Percentiles rank a stretch among this genome's conserved stretches.
Conservation (phyloP, 2,329 filamentous ascomycete species). For the Phialophora tarda region DNA sequence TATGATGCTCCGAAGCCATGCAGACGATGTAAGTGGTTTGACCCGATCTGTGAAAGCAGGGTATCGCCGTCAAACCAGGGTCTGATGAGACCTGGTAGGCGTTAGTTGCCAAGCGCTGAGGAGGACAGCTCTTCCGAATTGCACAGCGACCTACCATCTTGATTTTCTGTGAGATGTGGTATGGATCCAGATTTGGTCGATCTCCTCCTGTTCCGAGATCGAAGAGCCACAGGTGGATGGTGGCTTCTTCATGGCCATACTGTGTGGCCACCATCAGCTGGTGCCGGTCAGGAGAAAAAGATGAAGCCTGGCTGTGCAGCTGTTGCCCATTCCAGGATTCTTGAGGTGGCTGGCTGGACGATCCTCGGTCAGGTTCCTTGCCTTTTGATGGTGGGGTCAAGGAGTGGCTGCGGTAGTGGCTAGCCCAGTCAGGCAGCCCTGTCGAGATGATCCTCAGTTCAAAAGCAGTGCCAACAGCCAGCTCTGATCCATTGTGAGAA, state of each 20-base stretch:
- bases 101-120: neutral
- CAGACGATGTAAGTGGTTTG: conserved; percentile 10
- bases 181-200: neutral
- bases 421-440: neutral
- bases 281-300: neutral
- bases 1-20: conserved; percentile 3
- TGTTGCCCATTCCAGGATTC: neutral
- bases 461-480: conserved; percentile 4
- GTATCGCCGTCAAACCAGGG: conserved; percentile 9
- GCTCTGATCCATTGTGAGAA: conserved; percentile 7
- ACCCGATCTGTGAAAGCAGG: conserved; percentile 1
- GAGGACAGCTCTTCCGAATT: neutral
- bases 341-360: neutral
- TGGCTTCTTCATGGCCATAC: conserved; percentile 2
- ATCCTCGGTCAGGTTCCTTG: neutral
- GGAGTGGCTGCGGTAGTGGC: neutral
- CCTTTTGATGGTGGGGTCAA: neutral
- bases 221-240: conserved; percentile 5
- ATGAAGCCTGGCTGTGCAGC: conserved; percentile 1
- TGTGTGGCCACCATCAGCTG: conserved; percentile 8
- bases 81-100: neutral
- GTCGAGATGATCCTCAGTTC: conserved; percentile 13
- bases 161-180: neutral
- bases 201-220: neutral
- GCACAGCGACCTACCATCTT: conserved; percentile 3